These are phyloP conservation scores for Exophiala dermatitidis DNA, from an alignment of 2,329 filamentous ascomycete genomes.

Conservation along the genomic window DNA sequence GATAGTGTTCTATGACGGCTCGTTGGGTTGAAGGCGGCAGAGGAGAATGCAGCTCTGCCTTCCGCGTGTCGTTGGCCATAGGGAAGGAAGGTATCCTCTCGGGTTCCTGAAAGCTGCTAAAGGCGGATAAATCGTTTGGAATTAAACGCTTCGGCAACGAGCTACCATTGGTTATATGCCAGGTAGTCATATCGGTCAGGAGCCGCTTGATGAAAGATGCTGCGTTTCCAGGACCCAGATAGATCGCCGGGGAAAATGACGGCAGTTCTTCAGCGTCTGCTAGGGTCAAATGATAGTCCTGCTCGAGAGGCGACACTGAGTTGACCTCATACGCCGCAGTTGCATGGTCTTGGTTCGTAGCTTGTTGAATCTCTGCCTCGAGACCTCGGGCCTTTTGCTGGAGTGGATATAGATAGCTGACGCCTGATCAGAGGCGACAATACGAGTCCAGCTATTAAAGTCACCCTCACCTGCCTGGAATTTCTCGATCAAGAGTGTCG, in stretches of 20 bases:
- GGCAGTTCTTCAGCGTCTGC: neutral
- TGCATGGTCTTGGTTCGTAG: neutral
- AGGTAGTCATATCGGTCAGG: slow-evolving; percentile 1
- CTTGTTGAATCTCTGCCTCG: slow-evolving; percentile 2
- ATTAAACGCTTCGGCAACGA: slow-evolving; percentile 3
- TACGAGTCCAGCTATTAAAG: neutral
- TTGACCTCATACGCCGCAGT: neutral
- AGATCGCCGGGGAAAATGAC: neutral
- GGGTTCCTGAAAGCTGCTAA: neutral
- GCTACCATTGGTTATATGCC: neutral
- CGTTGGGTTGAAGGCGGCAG: slow-evolving; percentile 13
- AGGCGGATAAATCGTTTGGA: neutral
- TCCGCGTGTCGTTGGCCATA: slow-evolving; percentile 2
- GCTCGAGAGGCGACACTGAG: neutral
- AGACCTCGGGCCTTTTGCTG: slow-evolving; percentile 7
- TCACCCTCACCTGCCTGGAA: slow-evolving; percentile 8
- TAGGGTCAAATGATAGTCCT: slow-evolving; percentile 6
- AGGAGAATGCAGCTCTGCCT: slow-evolving; percentile 10
- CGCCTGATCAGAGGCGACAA: neutral
- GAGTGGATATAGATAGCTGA: slow-evolving; percentile 10
- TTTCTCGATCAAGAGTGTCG: slow-evolving; percentile 7
- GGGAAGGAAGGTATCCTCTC: neutral
- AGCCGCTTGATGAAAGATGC: slow-evolving; percentile 3
- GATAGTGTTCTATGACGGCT: slow-evolving; percentile 11
- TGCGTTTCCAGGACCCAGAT: slow-evolving; percentile 9